Percentiles rank a stretch among this genome's conserved stretches.
These are phyloP conservation scores for Phytopythium vexans DNA, from an alignment of 352 stramenopile genomes.

Conservation along the genomic window DNA sequence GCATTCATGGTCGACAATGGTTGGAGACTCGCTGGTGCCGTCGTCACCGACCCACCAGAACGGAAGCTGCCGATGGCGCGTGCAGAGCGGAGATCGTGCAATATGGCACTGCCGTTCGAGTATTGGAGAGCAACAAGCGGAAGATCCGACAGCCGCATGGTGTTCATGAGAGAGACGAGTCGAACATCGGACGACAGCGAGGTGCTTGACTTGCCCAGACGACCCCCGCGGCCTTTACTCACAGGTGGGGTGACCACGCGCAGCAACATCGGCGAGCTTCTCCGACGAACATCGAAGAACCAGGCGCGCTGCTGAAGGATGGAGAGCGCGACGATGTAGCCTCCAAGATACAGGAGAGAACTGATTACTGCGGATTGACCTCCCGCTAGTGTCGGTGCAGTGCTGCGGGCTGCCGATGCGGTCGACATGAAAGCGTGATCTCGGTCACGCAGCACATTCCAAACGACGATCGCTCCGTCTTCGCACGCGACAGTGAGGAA, in stretches of 20 bases:
- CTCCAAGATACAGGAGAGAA: conserved; percentile 17
- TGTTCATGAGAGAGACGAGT: conserved; percentile 16
- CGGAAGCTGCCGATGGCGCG: conserved; percentile 39
- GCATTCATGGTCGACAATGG: too few species aligned
- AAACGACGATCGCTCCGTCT: conserved; percentile 44
- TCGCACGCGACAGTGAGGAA: conserved; percentile 43
- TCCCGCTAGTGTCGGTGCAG: neutral
- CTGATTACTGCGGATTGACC: conserved; percentile 2
- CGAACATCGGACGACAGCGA: conserved; percentile 2
- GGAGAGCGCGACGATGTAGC: conserved; percentile 36
- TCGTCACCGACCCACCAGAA: neutral
- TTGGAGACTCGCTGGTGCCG: too few species aligned
- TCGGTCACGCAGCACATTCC: conserved; percentile 45
- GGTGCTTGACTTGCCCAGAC: neutral
- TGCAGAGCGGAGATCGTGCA: conserved; percentile 44
- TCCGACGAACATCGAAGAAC: conserved; percentile 43
- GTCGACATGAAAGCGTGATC: conserved; percentile 31
- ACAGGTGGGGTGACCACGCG: conserved; percentile 26
- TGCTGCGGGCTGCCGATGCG: neutral
- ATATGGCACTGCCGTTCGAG: conserved; percentile 40
- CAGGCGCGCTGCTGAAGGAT: conserved; percentile 25
- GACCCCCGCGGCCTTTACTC: conserved; percentile 4
- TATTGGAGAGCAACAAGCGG: conserved; percentile 37
- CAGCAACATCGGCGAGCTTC: conserved; percentile 16
- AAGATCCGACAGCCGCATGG: conserved; percentile 20